Base-by-base conservation (phyloP, 1,284 basidiomycete species). In the Boletus hoseneyae region DNA sequence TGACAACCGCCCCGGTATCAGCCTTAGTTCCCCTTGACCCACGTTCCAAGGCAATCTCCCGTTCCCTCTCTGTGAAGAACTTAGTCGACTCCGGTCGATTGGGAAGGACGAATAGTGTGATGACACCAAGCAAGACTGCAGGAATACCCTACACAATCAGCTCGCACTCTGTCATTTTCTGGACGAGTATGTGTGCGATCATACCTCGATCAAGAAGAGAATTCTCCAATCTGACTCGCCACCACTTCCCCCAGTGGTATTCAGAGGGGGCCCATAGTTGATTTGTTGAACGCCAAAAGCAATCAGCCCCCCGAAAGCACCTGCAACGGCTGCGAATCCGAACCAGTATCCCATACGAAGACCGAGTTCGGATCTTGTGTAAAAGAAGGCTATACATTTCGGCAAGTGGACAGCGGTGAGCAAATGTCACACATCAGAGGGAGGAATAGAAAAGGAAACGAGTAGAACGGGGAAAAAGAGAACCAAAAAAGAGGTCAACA, bases 261-360 rank as follows among this genome's bases (percentile, higher is more conserved):
- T 48, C 23, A 65, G 16, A 0, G 48, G 50, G 0, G 55, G 56
- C 15, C 63, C 65, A 40, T 37, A 68, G 21, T 82, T 63, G 4
- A 74, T 74, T 57, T 86, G 75, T 59, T 86, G 81, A 11, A 89
- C 71, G 1, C 85, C 87, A 55, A 84, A 90, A 1, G 86, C 86
- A 36, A 90, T 78, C 21, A 88, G 68, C 16, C 87, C 87, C n/a
- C 87, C 85, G 51, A 90, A 89, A 2, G 87, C 87, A 29, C 87
- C 87, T 16, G 87, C 85, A 5, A 89, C 79, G 3, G 87, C 85
- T 4, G 87, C 87, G 60, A 88, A 89, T 15, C 84, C 85, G 56
- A 88, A 87, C 84, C 85, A 90, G 59, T 85, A 80, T 1, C 84
- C 87, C 76, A 90, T 78, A 64, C 87, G 77, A 48, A 85, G 67